Base-by-base conservation (phyloP, 208 protist species). In the Trypanosoma cruzi region DNA sequence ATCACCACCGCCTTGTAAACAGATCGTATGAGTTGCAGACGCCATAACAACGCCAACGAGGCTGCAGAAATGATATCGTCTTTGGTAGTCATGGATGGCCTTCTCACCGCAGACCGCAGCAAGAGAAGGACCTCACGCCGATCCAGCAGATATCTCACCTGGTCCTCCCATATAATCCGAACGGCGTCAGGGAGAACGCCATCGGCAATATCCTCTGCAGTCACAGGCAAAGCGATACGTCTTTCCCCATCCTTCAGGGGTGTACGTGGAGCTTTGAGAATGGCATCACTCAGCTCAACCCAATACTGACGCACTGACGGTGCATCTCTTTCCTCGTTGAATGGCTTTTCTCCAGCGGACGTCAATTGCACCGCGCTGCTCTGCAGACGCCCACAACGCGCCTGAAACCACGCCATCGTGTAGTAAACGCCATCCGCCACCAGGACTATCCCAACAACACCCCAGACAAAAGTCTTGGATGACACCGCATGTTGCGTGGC, bases 1-100 rank as follows among this genome's bases (percentile, higher is more conserved):
- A 82, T 59, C 1, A 82, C 44, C n/a, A 93, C 49, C 2, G 82
- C 68, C 24, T 76, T 64, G 59, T 86, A 80, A 46, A 87, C 76
- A 32, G 70, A 64, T 31, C 87, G 81, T 18, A 88, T 24, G 1
- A 84, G 52, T 11, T 80, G 36, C 20, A 93, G 58, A 53, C 83
- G 81, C 87, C 87, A 93, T 29, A 79, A 58, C 42, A 93, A 54
- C 48, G 87, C 84, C 40, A 90, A 61, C 52, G 78, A 78, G 10
- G 77, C 79, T 0, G 80, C 67, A 48, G 76, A 59, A 31, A 71
- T 58, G 18, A 63, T 36, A 31, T 34, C 18, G 3, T 58, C 44
- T 34, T 36, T 6, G 5, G 11, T 13, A 29, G 18, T 22, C 8
- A 26, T 4, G 2, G 34, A 16, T 24, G 32, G 24, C 31, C 44